These are phyloP conservation scores for Neurospora cerealis DNA, from an alignment of 495 filamentous ascomycete species.

Conservation along the genomic window DNA sequence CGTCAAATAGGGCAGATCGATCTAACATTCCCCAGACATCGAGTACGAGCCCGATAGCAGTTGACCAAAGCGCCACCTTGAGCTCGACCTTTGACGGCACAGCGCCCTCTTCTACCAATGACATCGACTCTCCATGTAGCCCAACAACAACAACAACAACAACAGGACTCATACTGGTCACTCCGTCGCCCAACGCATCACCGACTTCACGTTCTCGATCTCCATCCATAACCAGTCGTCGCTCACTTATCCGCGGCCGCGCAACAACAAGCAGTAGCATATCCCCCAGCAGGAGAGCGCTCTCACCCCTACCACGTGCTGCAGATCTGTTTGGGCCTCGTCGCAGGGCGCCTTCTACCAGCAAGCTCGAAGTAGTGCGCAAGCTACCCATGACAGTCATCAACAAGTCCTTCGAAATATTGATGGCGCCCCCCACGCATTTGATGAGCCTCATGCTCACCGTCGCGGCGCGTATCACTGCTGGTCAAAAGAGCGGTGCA, in stretches of 20 bases:
- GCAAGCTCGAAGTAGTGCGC: conserved; percentile 30
- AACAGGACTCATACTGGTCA: background rate
- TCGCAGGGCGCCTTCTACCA: conserved; percentile 3
- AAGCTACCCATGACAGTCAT: conserved; percentile 58
- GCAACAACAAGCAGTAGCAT: conserved; percentile 26
- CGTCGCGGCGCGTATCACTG: conserved; percentile 64
- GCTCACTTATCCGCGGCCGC: conserved; percentile 16
- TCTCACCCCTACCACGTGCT: conserved; percentile 62
- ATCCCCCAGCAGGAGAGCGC: conserved; percentile 45
- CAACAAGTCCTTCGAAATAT: conserved; percentile 61
- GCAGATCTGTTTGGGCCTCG: conserved; percentile 54
- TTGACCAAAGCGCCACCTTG: background rate
- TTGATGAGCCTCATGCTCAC: conserved; percentile 68
- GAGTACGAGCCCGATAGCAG: conserved; percentile 1
- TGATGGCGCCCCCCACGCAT: conserved; percentile 65
- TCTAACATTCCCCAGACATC: conserved; percentile 19
- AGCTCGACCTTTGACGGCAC: conserved; percentile 4
- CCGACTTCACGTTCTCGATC: background rate
- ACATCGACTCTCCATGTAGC: conserved; percentile 4
- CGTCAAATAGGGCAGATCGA: conserved; percentile 34
- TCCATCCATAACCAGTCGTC: background rate
- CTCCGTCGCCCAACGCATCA: conserved; percentile 2
- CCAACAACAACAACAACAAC: conserved; percentile 8
- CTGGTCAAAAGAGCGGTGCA: conserved; percentile 48
- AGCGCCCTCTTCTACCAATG: conserved; percentile 5